Evolutionary conservation across 2,329 filamentous ascomycete species (phyloP).

Genomic region (Rhexocercosporidium sp.): DNA sequence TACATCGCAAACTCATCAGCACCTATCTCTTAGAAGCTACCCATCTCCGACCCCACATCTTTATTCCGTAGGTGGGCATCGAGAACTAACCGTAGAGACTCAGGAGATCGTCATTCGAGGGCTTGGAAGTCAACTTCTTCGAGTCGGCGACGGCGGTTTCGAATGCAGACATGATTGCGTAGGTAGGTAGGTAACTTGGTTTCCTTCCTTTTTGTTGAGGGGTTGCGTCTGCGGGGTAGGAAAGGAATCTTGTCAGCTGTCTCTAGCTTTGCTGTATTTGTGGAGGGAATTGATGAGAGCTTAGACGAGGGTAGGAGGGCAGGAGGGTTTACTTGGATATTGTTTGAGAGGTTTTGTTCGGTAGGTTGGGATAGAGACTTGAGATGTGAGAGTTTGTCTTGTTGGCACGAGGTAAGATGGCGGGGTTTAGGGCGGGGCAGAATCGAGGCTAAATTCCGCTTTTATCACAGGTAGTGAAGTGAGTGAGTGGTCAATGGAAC

Average conservation of each 20-base stretch:
- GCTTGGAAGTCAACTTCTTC: slow-evolving; percentile 71
- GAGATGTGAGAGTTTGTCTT: not conserved
- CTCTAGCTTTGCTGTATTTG: not conserved
- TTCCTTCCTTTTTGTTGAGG: slow-evolving; percentile 18
- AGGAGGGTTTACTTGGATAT: not conserved
- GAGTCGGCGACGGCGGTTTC: slow-evolving; percentile 64
- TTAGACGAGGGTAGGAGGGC: not conserved
- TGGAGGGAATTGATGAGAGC: not conserved
- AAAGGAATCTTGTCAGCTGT: not conserved
- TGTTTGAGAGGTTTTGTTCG: not conserved
- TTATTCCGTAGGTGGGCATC: not conserved
- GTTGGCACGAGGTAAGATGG: slow-evolving; percentile 8
- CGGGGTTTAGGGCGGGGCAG: slow-evolving; percentile 6
- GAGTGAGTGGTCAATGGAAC: too few species aligned
- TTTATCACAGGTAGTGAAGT: not conserved
- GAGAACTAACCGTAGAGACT: slow-evolving; percentile 36
- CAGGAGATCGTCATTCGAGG: slow-evolving; percentile 68
- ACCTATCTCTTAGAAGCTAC: not conserved
- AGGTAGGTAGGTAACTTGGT: slow-evolving; percentile 19
- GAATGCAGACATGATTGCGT: slow-evolving; percentile 47
- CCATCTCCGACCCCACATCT: not conserved
- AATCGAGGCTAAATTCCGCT: not conserved
- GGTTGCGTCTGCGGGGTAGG: not conserved
- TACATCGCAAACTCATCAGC: slow-evolving; percentile 38
- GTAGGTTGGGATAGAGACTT: not conserved